phyloP scores from a whole-genome alignment of 306 rosid species.

The Cicer cuneatum region DNA sequence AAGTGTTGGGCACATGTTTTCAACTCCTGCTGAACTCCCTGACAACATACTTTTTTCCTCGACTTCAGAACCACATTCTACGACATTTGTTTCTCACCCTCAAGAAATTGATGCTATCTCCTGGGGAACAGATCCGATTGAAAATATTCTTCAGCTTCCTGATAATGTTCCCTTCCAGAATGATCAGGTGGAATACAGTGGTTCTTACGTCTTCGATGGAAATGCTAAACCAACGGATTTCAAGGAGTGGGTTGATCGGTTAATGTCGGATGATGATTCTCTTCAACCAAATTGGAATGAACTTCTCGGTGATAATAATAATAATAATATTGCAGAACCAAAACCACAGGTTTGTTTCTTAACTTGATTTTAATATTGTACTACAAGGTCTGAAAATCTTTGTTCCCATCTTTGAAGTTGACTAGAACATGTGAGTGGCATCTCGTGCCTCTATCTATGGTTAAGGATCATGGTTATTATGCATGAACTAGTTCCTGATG shows the following conservation, averaged over 20 bases:
- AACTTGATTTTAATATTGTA: slow-evolving; percentile 34
- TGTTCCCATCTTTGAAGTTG: slow-evolving; percentile 10
- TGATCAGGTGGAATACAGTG: slow-evolving; percentile 54
- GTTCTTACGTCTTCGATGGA: slow-evolving; percentile 52
- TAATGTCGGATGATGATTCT: slow-evolving; percentile 68
- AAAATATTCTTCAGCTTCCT: slow-evolving; percentile 59
- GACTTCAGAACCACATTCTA: slow-evolving; percentile 55
- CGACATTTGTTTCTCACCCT: slow-evolving; percentile 47
- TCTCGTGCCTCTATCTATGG: slow-evolving; percentile 37
- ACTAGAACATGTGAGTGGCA: slow-evolving; percentile 31
- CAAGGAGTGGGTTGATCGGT: slow-evolving; percentile 78
- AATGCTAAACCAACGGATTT: slow-evolving; percentile 56
- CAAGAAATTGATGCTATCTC: slow-evolving; percentile 55
- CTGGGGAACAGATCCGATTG: slow-evolving; percentile 70
- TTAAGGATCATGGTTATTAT: slow-evolving; percentile 36
- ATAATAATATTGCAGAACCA: slow-evolving; percentile 50
- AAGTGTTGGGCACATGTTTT: slow-evolving; percentile 54
- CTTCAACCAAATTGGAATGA: slow-evolving; percentile 66
- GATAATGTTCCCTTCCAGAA: slow-evolving; percentile 60
- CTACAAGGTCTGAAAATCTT: slow-evolving; percentile 35
- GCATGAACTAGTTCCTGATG: slow-evolving; percentile 29
- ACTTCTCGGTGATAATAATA: slow-evolving; percentile 57
- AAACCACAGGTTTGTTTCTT: slow-evolving; percentile 61
- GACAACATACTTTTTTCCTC: slow-evolving; percentile 45
- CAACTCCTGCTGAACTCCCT: slow-evolving; percentile 53